Evolutionary conservation across 169 alveolate genomes (phyloP), one percentile per base, ranked within the genome.

Genomic region (Plasmodium vivax): DNA sequence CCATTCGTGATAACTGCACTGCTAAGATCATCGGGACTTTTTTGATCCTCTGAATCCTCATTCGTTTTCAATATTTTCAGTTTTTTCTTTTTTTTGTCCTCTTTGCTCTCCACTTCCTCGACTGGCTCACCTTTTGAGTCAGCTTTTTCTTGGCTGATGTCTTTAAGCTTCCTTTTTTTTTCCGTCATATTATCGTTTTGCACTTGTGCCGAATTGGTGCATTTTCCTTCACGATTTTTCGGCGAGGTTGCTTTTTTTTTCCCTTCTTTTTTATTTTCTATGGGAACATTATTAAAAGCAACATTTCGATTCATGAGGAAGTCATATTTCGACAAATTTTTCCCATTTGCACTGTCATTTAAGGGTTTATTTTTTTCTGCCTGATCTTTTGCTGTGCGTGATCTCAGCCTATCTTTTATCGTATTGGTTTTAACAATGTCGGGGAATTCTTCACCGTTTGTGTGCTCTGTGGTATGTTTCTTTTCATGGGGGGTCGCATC

Each of bases 241-340:
- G 77, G 10, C 38, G 38, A 30, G 32, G 51, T 30, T 41, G 10
- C 38, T 32, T 23, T 68, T n/a, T 75, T 75, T 36, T 85, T 85
- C 47, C 45, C 87, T 32, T 79, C 71, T 56, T 32, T 81, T 45
- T 85, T 77, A 54, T 75, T 74, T 85, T 84, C 85, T 56, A 54
- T 43, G 27, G 30, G 23, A 74, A 85, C 85, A 47, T 41, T 85
- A 51, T 85, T 79, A 30, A 79, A 27, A 74, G 43, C 27, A 19
- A 58, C 47, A 56, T 85, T 85, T 77, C 45, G 62, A 45, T 43
- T 85, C 87, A 85, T 34, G 71, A 85, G 81, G 71, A 85, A 85
- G 77, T 85, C 93, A 58, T 85, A 85, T 85, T 85, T 85, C 14
- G 93, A 85, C 47, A 85, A 16, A 34, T 83, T 47, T 74, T 54